Base-by-base conservation (phyloP, 495 filamentous ascomycete genomes). In the Penicillium argentinense region DNA sequence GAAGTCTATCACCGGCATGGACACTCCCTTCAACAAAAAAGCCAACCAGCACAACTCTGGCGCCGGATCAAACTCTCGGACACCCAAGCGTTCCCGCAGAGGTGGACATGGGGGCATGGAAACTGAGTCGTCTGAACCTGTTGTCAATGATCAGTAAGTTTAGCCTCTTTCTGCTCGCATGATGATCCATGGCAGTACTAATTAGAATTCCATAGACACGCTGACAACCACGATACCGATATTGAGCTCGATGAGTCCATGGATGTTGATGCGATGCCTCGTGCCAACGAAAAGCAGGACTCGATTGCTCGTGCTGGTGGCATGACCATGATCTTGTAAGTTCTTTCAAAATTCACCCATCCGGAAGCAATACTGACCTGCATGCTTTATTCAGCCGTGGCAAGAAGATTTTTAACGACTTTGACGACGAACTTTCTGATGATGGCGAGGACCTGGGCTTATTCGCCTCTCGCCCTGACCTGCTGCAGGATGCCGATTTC, bases 21-120 rank as follows among this genome's bases (percentile, higher is more conserved):
- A 84, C 3, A 97, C 96, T 54, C 89, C 89, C 0, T 97, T 97
- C 58, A 56, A 76, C 60, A 81, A 80, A 40, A 77, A 74, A 38
- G 49, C 69, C 71, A 18, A 36, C 9, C 14, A 36, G 17, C n/a
- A n/a, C n/a, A n/a, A n/a, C n/a, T n/a, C n/a, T n/a, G n/a, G n/a
- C n/a, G n/a, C n/a, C n/a, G n/a, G n/a, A n/a, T n/a, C n/a, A n/a
- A n/a, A n/a, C n/a, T n/a, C n/a, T n/a, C n/a, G n/a, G n/a, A n/a
- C n/a, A n/a, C n/a, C n/a, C n/a, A 47, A 40, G 14, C 33, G 33
- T 36, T 16, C 33, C 21, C 33, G 33, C 33, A 36, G 21, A n/a
- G n/a, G n/a, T n/a, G n/a, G n/a, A n/a, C n/a, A n/a, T n/a, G n/a
- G n/a, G n/a, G n/a, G n/a, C n/a, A n/a, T n/a, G n/a, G n/a, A n/a